Base-by-base conservation (phyloP, 768 basidiomycete genomes). In the Leccinum subgranulosum region DNA sequence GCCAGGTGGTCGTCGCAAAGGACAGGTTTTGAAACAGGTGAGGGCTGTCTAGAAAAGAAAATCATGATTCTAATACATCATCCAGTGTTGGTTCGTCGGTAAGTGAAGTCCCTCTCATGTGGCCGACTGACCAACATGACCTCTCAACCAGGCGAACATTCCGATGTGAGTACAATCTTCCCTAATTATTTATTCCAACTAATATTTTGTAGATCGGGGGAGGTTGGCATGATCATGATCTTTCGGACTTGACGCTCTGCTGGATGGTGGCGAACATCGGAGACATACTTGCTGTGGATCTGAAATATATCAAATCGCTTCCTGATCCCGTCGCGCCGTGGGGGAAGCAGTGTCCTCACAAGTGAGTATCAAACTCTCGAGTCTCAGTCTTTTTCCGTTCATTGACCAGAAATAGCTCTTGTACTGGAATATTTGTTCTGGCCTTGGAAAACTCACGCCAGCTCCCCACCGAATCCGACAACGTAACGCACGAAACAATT, bases 11-110 rank as follows among this genome's bases (percentile, higher is more conserved):
- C 74, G 72, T 47, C 66, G 62, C 49, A 86, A 84, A 65, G 76
- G 77, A 7, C 88, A 90, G 61, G 64, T 79, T 14, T 67, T 90
- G 59, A 83, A 81, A 56, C 88, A 90, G 76, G 86, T 82, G 58
- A 64, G 73, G 55, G 15, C 14, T 41, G 21, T 49, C 48, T 21
- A 25, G 48, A 34, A 21, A 49, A 10, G 46, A 3, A 17, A n/a
- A 23, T 31, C 27, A 19, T 3, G 50, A 51, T 47, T 15, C 59
- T 69, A 43, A 66, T 23, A 12, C 36, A 47, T 54, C 8, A 19
- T 31, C 27, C 34, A 87, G 84, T 86, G 84, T 61, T 90, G 88
- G 88, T 90, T 90, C 65, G 71, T 80, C 53, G 88, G 87, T 82
- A 65, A 65, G 76, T 52, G 47, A 48, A 23, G 11, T n/a, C 23